Percentiles rank a stretch among this genome's conserved stretches.
phyloP scores from a whole-genome alignment of 2,329 filamentous ascomycete species.

The Verticillium tricorpus region DNA sequence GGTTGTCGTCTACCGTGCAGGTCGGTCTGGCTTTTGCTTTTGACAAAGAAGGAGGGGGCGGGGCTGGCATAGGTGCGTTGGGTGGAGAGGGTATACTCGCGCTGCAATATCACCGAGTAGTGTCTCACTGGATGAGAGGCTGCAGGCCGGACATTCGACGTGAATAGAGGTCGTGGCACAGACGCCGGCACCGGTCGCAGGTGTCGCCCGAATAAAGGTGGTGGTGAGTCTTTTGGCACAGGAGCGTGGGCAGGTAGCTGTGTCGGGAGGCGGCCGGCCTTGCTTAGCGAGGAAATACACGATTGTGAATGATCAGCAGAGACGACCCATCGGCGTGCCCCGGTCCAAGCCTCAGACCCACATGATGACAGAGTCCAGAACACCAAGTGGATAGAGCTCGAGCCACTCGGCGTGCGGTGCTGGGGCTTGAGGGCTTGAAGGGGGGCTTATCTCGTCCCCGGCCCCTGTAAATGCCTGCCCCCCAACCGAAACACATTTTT shows the following conservation, averaged over 20 bases:
- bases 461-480: not conserved
- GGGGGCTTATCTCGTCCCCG: not conserved
- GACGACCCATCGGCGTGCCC: not conserved
- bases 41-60: not conserved
- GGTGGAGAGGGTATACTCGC: not conserved
- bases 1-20: not conserved
- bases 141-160: not conserved
- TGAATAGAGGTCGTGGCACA: not conserved
- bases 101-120: not conserved
- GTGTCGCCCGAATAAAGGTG: not conserved
- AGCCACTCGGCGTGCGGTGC: not conserved
- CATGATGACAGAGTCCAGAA: constrained; percentile 2
- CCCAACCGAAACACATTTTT: not conserved
- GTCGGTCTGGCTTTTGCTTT: not conserved
- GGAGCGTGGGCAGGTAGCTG: too few species aligned
- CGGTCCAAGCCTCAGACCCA: constrained; percentile 1
- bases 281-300: not conserved
- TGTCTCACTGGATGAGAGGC: not conserved
- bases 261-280: not conserved
- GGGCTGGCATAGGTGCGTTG: not conserved
- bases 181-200: not conserved
- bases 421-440: not conserved
- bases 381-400: not conserved
- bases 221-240: not conserved
- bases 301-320: not conserved